phyloP scores from a whole-genome alignment of 352 stramenopile genomes.

The Phytophthora palmivora region DNA sequence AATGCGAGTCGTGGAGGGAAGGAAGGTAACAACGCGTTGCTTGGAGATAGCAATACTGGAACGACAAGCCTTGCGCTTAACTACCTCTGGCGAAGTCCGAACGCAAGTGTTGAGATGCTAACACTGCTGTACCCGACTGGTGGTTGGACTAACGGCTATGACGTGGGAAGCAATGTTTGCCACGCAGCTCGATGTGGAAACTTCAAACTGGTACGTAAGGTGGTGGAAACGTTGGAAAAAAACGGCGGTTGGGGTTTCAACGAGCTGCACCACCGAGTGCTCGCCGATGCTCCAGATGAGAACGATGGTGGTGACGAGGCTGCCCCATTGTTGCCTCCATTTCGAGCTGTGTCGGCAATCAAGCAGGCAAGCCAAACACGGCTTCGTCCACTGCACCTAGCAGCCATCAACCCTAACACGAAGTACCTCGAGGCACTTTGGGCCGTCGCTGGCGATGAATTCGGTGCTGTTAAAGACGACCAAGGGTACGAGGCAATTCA shows the following conservation, averaged over 20 bases:
- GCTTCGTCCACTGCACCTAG: slow-evolving; percentile 73
- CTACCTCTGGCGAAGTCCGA: slow-evolving; percentile 53
- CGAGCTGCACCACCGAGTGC: slow-evolving; percentile 34
- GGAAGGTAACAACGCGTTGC: slow-evolving; percentile 80
- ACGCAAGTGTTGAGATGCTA: slow-evolving; percentile 66
- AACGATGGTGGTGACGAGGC: background rate
- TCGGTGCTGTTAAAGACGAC: slow-evolving; percentile 59
- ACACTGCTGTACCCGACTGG: slow-evolving; percentile 70
- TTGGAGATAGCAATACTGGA: slow-evolving; percentile 44
- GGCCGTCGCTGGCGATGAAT: slow-evolving; percentile 61
- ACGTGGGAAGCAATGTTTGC: slow-evolving; percentile 41
- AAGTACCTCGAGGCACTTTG: slow-evolving; percentile 71
- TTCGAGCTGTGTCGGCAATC: slow-evolving; percentile 67
- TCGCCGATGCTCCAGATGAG: background rate
- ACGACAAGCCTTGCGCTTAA: slow-evolving; percentile 21
- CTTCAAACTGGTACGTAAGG: slow-evolving; percentile 49
- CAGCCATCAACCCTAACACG: slow-evolving; percentile 76
- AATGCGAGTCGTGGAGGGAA: slow-evolving; percentile 83
- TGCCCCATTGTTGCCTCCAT: slow-evolving; percentile 52
- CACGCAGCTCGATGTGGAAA: slow-evolving; percentile 50
- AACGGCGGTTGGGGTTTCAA: slow-evolving; percentile 51
- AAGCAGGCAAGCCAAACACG: slow-evolving; percentile 72
- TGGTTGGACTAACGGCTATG: slow-evolving; percentile 50
- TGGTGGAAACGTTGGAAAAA: slow-evolving; percentile 63
- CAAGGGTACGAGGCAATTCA: slow-evolving; percentile 71